These are phyloP conservation scores for Alternaria angustiovoidea DNA, from an alignment of 2,329 filamentous ascomycete genomes.

Conservation along the genomic window DNA sequence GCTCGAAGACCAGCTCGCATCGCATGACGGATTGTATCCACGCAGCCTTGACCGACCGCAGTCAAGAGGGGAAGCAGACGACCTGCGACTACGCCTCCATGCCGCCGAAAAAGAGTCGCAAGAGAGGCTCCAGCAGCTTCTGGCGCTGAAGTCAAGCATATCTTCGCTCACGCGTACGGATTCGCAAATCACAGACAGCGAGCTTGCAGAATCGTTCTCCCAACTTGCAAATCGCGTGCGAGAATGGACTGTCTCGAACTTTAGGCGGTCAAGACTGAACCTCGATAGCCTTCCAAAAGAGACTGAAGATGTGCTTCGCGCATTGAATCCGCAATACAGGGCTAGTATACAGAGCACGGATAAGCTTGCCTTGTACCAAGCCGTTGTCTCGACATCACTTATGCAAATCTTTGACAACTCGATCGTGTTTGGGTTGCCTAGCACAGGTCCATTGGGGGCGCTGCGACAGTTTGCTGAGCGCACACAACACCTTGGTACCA, in stretches of 20 bases:
- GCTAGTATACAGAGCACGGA: slow-evolving; percentile 23
- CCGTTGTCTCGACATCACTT: slow-evolving; percentile 34
- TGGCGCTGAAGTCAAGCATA: slow-evolving; percentile 75
- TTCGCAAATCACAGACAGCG: slow-evolving; percentile 70
- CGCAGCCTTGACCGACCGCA: neutral
- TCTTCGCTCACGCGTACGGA: slow-evolving; percentile 70
- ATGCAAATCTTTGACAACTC: slow-evolving; percentile 42
- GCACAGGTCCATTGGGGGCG: slow-evolving; percentile 26
- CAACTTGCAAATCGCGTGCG: slow-evolving; percentile 72
- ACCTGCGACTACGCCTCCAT: slow-evolving; percentile 41
- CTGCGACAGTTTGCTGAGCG: slow-evolving; percentile 28
- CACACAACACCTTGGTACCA: slow-evolving; percentile 27
- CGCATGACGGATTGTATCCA: slow-evolving; percentile 27
- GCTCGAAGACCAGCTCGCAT: slow-evolving; percentile 35
- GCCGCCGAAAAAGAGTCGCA: slow-evolving; percentile 64
- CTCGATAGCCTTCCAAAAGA: slow-evolving; percentile 26
- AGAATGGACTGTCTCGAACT: slow-evolving; percentile 77
- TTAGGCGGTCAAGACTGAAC: slow-evolving; percentile 66
- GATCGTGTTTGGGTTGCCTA: slow-evolving; percentile 38
- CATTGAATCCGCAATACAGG: slow-evolving; percentile 28
- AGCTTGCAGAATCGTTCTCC: slow-evolving; percentile 68
- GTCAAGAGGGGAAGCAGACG: slow-evolving; percentile 35
- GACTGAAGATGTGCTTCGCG: slow-evolving; percentile 24
- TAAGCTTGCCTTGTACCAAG: slow-evolving; percentile 45
- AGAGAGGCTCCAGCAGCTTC: slow-evolving; percentile 66